phyloP scores from a whole-genome alignment of 2,329 filamentous ascomycete species.

The Westerdykella ornata region DNA sequence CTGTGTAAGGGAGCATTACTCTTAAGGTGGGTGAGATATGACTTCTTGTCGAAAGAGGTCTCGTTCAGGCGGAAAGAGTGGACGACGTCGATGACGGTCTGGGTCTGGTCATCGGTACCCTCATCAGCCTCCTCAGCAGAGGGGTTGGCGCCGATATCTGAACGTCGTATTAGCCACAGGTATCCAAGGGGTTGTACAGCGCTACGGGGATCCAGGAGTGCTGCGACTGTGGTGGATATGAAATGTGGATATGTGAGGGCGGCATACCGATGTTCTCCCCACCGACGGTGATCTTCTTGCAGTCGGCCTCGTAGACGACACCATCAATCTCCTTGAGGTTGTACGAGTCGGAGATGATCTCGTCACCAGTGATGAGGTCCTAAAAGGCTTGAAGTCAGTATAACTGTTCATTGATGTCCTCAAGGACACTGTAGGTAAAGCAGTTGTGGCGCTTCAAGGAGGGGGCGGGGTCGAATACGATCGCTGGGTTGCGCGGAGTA shows the following conservation, averaged over 20 bases:
- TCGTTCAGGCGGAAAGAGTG: slow-evolving; percentile 82
- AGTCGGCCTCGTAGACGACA: slow-evolving; percentile 84
- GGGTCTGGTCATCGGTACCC: slow-evolving; percentile 59
- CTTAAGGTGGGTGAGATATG: slow-evolving; percentile 78
- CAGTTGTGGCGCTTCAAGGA: slow-evolving; percentile 9
- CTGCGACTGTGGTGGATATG: slow-evolving; percentile 1
- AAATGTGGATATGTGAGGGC: not conserved
- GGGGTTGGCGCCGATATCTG: slow-evolving; percentile 90
- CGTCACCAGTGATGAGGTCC: slow-evolving; percentile 85
- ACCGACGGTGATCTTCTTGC: slow-evolving; percentile 78
- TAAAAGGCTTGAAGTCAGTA: slow-evolving; percentile 37
- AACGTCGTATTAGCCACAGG: not conserved
- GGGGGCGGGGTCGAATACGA: slow-evolving; percentile 24
- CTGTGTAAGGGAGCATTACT: slow-evolving; percentile 44
- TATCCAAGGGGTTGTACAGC: not conserved
- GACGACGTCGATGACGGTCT: slow-evolving; percentile 87
- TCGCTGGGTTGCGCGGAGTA: slow-evolving; percentile 15
- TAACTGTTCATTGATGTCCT: slow-evolving; percentile 8
- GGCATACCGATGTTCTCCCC: slow-evolving; percentile 64
- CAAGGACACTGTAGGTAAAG: slow-evolving; percentile 5
- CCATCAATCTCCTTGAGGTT: slow-evolving; percentile 73
- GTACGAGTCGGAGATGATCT: slow-evolving; percentile 96
- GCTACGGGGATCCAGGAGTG: slow-evolving; percentile 7
- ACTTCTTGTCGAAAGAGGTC: slow-evolving; percentile 81
- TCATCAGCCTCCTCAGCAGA: slow-evolving; percentile 87